Conservation (phyloP, 768 basidiomycete genomes). For the Tricholoma saponaceum region DNA sequence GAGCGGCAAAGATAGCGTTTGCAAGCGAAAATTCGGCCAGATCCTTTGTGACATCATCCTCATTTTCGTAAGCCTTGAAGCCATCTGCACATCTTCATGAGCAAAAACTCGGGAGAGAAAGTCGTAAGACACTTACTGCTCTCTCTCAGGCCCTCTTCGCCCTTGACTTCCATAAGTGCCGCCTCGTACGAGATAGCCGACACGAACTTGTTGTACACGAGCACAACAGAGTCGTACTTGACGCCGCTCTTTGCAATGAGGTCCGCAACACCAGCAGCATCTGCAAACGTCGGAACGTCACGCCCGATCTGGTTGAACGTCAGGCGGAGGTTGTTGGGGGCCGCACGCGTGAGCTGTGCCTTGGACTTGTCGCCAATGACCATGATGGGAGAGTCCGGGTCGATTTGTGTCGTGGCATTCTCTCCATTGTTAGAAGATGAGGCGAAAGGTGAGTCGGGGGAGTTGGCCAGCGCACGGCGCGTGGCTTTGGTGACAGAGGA, state of each 20-base stretch:
- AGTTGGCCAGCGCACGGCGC: slow-evolving; percentile 61
- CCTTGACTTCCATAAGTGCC: slow-evolving; percentile 69
- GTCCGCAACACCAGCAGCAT: slow-evolving; percentile 93
- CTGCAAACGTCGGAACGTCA: slow-evolving; percentile 95
- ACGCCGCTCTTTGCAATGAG: slow-evolving; percentile 81
- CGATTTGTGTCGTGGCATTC: slow-evolving; percentile 40
- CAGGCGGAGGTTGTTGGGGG: slow-evolving; percentile 64
- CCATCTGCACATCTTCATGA: slow-evolving; percentile 46
- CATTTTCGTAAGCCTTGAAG: slow-evolving; percentile 96
- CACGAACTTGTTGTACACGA: slow-evolving; percentile 83
- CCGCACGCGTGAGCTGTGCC: slow-evolving; percentile 72
- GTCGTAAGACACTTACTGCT: slow-evolving; percentile 51
- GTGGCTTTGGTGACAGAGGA: slow-evolving; percentile 92
- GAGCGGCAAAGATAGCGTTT: slow-evolving; percentile 92
- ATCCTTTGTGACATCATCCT: slow-evolving; percentile 93
- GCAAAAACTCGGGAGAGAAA: background rate
- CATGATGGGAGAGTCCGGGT: slow-evolving; percentile 66
- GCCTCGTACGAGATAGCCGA: slow-evolving; percentile 92
- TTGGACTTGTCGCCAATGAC: slow-evolving; percentile 98
- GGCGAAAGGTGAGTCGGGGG: slow-evolving; percentile 45
- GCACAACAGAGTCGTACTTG: slow-evolving; percentile 79
- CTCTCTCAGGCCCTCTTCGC: slow-evolving; percentile 75
- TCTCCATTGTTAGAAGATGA: slow-evolving; percentile 26
- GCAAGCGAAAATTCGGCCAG: slow-evolving; percentile 94
- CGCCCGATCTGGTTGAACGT: slow-evolving; percentile 98